phyloP scores from a whole-genome alignment of 1,139 yeast genomes.

The Zygoascus hellenicus region DNA sequence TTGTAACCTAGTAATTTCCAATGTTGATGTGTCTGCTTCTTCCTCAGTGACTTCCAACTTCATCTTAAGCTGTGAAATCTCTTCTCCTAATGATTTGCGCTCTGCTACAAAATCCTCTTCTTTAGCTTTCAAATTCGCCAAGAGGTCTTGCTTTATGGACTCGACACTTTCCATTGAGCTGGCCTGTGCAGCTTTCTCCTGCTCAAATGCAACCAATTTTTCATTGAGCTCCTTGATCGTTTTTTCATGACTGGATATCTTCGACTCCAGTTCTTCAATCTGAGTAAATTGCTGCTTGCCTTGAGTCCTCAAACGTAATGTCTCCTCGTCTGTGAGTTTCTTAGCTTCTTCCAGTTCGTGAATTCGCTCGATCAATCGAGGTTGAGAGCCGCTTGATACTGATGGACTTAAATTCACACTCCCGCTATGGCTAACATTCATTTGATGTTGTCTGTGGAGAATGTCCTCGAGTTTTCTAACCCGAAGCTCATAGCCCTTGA shows the following conservation, averaged over 20 bases:
- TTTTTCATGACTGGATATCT: conserved; percentile 30
- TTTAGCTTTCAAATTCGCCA: conserved; percentile 60
- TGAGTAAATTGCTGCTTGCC: conserved; percentile 14
- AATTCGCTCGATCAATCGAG: conserved; percentile 32
- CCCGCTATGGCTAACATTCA: not conserved
- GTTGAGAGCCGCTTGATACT: conserved; percentile 9
- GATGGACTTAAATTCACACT: not conserved
- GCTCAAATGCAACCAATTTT: conserved; percentile 59
- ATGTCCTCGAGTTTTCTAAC: conserved; percentile 36
- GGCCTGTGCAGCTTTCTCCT: conserved; percentile 42
- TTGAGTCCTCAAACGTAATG: conserved; percentile 20
- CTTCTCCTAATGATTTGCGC: conserved; percentile 44
- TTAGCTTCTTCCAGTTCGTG: conserved; percentile 35
- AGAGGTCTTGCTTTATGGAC: conserved; percentile 52
- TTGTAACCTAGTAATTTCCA: conserved; percentile 16
- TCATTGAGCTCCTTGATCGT: conserved; percentile 34
- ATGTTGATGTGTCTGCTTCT: conserved; percentile 30
- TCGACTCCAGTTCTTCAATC: conserved; percentile 28
- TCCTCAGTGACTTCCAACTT: conserved; percentile 52
- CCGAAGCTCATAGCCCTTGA: conserved; percentile 33
- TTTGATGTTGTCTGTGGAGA: conserved; percentile 32
- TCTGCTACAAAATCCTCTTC: conserved; percentile 56
- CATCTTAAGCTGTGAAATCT: conserved; percentile 42
- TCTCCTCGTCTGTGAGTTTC: conserved; percentile 25
- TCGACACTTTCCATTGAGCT: conserved; percentile 23